Evolutionary conservation across 352 stramenopile species (phyloP), one percentile per base, ranked within the genome.

Genomic region (Globisporangium yorkense): DNA sequence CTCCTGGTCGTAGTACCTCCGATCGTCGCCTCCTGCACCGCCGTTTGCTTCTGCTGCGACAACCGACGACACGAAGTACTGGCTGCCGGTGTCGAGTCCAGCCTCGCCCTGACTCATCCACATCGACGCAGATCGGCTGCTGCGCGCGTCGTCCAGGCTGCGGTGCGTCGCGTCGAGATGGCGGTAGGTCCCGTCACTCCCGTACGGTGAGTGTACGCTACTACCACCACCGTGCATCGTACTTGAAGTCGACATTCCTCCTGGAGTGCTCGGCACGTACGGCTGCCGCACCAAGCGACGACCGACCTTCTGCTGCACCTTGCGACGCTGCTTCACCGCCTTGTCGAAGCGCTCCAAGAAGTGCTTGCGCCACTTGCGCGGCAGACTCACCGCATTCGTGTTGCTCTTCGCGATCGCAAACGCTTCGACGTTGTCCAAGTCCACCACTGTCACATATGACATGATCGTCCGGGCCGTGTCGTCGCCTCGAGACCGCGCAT

Each of bases 271-370:
- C 29, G 74, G 58, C n/a, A 70, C 41, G 10, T 50, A 52, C 16
- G 31, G 33, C 27, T 64, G 65, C 2, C 65, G 65, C 43, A 44
- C 37, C 13, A 69, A 50, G 21, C 71, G 64, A 12, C 74, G 71
- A 44, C 51, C 71, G 41, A 72, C 65, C 46, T 84, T 89, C 33
- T 79, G 48, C 16, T 87, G 75, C 50, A 77, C 57, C 57, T 87
- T 87, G 47, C 82, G 79, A 0, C 79, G 74, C 35, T 86, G 68
- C 45, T 79, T 87, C 13, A 72, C 78, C 39, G 81, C 59, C 52
- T 90, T 89, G 35, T 89, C 78, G 16, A 93, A 83, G 2, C 71
- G 67, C 45, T 90, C 80, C 31, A 93, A 50, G 43, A 93, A 87
- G 62, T 89, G 80, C 29, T 82, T 78, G 18, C 83, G 70, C 77